These are phyloP conservation scores for Metarhizium rileyi DNA, from an alignment of 2,329 filamentous ascomycete species.

Conservation along the genomic window DNA sequence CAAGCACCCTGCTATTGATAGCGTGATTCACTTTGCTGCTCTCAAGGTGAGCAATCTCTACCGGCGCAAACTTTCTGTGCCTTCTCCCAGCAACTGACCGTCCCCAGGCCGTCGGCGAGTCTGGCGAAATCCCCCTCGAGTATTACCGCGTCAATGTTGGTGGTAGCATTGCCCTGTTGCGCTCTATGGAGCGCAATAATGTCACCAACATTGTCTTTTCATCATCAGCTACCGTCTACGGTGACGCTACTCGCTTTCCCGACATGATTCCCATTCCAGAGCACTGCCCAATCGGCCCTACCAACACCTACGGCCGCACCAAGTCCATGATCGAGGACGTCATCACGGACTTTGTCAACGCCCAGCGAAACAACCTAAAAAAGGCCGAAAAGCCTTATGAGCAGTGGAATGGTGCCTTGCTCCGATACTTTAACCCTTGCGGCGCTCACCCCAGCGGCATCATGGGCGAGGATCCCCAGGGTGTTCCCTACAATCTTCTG, in stretches of 20 bases:
- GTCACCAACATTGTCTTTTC: constrained; percentile 98
- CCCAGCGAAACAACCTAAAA: constrained; percentile 71
- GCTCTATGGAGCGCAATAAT: constrained; percentile 79
- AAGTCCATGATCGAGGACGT: constrained; percentile 87
- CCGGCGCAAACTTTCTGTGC: background rate
- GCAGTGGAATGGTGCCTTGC: constrained; percentile 84
- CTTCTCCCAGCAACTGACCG: background rate
- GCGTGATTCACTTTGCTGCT: constrained; percentile 96
- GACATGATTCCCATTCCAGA: constrained; percentile 99
- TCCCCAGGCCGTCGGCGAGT: constrained; percentile 83
- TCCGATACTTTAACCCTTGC: constrained; percentile 97
- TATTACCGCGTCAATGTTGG: constrained; percentile 97
- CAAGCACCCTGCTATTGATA: constrained; percentile 88
- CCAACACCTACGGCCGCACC: constrained; percentile 95
- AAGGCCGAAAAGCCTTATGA: constrained; percentile 70
- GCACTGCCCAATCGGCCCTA: constrained; percentile 88
- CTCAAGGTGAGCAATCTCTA: constrained; percentile 57
- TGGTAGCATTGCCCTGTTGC: constrained; percentile 79
- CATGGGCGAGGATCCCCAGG: constrained; percentile 97
- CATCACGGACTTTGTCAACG: constrained; percentile 83
- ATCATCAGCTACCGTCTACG: constrained; percentile 95
- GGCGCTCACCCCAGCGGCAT: constrained; percentile 90
- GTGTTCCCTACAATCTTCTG: constrained; percentile 90
- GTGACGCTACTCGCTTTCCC: constrained; percentile 88
- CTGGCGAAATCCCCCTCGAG: constrained; percentile 83